These are phyloP conservation scores for Hawksworthiomyces lignivorus DNA, from an alignment of 2,329 filamentous ascomycete genomes.

Conservation along the genomic window DNA sequence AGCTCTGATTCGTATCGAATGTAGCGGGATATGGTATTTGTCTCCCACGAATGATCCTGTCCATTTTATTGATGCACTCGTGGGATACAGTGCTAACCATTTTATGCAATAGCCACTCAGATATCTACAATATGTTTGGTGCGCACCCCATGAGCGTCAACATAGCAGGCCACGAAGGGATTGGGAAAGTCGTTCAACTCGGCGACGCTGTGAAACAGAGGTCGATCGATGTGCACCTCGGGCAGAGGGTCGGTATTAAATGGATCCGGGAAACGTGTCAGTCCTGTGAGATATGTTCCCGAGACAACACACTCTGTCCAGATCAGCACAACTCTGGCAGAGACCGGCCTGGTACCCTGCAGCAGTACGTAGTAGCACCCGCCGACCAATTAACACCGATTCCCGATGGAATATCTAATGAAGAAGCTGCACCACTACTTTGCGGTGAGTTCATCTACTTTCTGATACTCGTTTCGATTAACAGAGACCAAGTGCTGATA, in stretches of 20 bases:
- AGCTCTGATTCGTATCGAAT: conserved; percentile 5
- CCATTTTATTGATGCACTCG: too few species aligned
- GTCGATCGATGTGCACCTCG: neutral
- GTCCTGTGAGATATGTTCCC: conserved; percentile 6
- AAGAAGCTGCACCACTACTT: conserved; percentile 7
- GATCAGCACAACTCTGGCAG: conserved; percentile 11
- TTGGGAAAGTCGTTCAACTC: conserved; percentile 3
- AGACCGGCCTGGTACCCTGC: conserved; percentile 7
- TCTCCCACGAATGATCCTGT: neutral
- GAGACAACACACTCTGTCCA: conserved; percentile 6
- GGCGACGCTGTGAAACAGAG: neutral
- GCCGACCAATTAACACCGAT: neutral
- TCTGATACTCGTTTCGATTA: neutral
- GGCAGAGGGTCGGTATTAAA: conserved; percentile 10
- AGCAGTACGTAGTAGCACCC: conserved; percentile 7
- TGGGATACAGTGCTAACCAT: neutral
- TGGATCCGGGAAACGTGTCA: conserved; percentile 9
- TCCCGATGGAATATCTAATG: conserved; percentile 2
- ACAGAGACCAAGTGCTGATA: too few species aligned
- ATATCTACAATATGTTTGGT: conserved; percentile 10
- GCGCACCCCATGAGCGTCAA: conserved; percentile 8
- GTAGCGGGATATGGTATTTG: conserved; percentile 7
- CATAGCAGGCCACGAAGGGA: conserved; percentile 8
- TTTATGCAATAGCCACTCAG: conserved; percentile 9
- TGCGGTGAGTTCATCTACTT: conserved; percentile 4